Base-by-base conservation (phyloP, 495 filamentous ascomycete species). In the Sabuloglossum arenarium region DNA sequence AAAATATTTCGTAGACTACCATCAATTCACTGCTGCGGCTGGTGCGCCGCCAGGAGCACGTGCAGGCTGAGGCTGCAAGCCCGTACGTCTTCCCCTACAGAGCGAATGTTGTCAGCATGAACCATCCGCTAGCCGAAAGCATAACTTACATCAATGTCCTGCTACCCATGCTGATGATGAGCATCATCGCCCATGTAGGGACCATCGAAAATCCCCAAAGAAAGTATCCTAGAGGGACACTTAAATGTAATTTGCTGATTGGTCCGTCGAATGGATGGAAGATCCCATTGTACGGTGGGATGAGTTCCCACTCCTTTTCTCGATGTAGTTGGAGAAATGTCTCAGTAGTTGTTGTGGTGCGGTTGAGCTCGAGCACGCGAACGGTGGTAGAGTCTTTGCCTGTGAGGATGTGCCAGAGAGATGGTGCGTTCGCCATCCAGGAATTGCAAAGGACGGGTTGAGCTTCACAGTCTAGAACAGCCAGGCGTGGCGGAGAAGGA, bases 211-310 rank as follows among this genome's bases (percentile, higher is more conserved):
- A 72, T 23, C 56, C 73, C 58, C 67, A 82, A 56, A 91, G 71
- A 54, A 80, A 59, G 64, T 87, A 93, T 21, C 80, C 89, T 16
- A 86, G 50, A 10, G 83, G 79, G 30, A 81, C 68, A 16, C 74
- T 69, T 54, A 94, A 63, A 37, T 77, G 74, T 56, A 75, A 72
- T 68, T 85, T 63, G 32, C 81, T 83, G 37, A 93, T 65, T 62
- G 67, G 69, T 55, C 88, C 84, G 63, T 88, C 79, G 55, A 85
- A 84, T 29, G 88, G 88, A 68, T 96, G 87, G 66, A 86, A 82
- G 42, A 71, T 69, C 45, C 86, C 84, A 59, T 88, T 81, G 65
- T 86, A 83, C 19, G 73, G 67, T 28, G 71, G 59, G 30, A 70
- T 61, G 23, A 69, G 65, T 62, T 75, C 72, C 61, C 76, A 84